phyloP scores from a whole-genome alignment of 2,329 filamentous ascomycete species.

The Diplocarpon rosae region DNA sequence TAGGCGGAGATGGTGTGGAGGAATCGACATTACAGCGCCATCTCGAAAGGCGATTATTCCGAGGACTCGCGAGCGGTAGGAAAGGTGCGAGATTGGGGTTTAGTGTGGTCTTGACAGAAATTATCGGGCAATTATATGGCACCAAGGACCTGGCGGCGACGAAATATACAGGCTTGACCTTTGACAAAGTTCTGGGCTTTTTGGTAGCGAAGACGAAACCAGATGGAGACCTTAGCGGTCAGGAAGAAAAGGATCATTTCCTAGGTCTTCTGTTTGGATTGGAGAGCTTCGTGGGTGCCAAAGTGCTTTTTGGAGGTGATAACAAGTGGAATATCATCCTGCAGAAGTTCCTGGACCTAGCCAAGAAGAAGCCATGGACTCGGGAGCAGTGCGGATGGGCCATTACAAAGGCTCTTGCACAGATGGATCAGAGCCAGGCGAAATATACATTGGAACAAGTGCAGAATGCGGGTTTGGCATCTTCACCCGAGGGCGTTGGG shows the following conservation, averaged over 20 bases:
- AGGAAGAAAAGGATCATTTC: constrained; percentile 78
- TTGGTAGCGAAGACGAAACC: constrained; percentile 45
- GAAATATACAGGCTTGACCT: constrained; percentile 45
- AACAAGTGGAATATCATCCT: constrained; percentile 58
- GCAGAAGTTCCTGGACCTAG: constrained; percentile 60
- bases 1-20: constrained; percentile 37
- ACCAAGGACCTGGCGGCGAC: constrained; percentile 31
- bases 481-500: constrained; percentile 79
- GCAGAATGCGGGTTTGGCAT: constrained; percentile 53
- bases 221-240: constrained; percentile 41
- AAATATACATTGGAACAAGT: constrained; percentile 53
- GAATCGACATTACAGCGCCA: constrained; percentile 47
- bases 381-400: constrained; percentile 79
- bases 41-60: constrained; percentile 60
- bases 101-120: constrained; percentile 76
- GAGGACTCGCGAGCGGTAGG: constrained; percentile 78
- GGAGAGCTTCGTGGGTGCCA: constrained; percentile 74
- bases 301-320: constrained; percentile 51
- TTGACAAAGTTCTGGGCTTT: constrained; percentile 42
- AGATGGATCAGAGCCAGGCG: constrained; percentile 44
- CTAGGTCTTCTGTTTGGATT: constrained; percentile 82
- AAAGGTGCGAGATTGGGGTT: constrained; percentile 85
- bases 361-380: constrained; percentile 78
- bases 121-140: constrained; percentile 61
- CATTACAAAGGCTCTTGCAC: constrained; percentile 59